These are phyloP conservation scores for Fraxinus cuspidata DNA, from an alignment of 257 asterid species.

Conservation along the genomic window DNA sequence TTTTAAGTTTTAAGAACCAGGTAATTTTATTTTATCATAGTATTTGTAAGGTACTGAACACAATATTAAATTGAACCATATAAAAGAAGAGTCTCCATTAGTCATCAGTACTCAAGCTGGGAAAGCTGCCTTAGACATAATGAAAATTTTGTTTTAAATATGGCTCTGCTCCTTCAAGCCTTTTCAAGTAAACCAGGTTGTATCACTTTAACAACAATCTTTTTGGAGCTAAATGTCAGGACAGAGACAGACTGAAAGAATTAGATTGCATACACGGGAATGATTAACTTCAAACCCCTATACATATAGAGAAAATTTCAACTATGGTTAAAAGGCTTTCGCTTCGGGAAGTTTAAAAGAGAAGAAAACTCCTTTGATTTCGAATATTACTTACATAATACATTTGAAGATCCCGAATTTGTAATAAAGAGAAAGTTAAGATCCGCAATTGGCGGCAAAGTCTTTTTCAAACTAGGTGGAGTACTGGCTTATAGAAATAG, in stretches of 20 bases:
- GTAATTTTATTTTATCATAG: background rate
- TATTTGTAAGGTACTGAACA: background rate
- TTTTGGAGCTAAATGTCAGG: background rate
- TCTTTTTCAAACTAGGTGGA: too few species aligned
- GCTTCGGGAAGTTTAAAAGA: too few species aligned
- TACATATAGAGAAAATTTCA: too few species aligned
- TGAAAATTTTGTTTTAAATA: too few species aligned
- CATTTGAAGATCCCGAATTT: background rate
- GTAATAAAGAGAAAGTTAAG: background rate
- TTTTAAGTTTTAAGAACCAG: background rate
- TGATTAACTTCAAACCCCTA: background rate
- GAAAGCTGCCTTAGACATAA: too few species aligned
- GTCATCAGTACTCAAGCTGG: slow-evolving; percentile 8
- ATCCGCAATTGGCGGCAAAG: background rate
- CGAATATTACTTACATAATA: background rate
- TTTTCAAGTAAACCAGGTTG: background rate
- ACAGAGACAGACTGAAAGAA: background rate
- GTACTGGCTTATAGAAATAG: background rate
- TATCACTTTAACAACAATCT: background rate
- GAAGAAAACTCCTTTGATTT: too few species aligned
- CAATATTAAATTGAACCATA: slow-evolving; percentile 11
- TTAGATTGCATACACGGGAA: background rate
- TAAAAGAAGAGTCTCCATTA: background rate
- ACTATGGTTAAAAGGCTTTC: too few species aligned
- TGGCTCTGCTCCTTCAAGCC: background rate